phyloP scores from a whole-genome alignment of 164 flowering plant genomes.

The Piper longum region DNA sequence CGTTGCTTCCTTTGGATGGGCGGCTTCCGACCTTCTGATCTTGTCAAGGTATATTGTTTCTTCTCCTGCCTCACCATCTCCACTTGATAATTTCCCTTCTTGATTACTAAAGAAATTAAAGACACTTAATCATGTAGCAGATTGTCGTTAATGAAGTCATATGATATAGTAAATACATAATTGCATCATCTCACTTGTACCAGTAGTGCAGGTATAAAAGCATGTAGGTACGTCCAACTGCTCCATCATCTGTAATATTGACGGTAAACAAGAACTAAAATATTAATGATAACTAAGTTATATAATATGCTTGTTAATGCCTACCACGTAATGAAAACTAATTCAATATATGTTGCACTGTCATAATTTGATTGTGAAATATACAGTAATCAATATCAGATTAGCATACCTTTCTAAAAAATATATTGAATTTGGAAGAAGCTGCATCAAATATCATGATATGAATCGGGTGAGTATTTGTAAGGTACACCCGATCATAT shows the following conservation, averaged over 20 bases:
- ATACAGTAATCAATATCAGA: too few relatives aligned
- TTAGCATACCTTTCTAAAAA: too few relatives aligned
- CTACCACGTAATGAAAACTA: too few relatives aligned
- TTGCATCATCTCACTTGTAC: not conserved
- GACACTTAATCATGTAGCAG: too few relatives aligned
- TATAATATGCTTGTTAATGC: too few relatives aligned
- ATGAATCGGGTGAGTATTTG: not conserved
- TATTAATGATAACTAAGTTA: too few relatives aligned
- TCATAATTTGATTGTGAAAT: too few relatives aligned
- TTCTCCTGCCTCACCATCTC: not conserved
- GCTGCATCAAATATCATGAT: not conserved
- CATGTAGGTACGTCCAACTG: not conserved
- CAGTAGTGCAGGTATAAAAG: too few relatives aligned
- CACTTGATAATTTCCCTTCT: not conserved
- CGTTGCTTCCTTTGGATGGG: constrained; percentile 99
- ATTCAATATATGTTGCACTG: too few relatives aligned
- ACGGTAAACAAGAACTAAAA: too few relatives aligned
- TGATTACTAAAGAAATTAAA: too few relatives aligned
- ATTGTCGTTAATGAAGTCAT: not conserved
- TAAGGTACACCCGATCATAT: not conserved
- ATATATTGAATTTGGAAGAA: not conserved
- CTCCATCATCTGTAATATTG: not conserved
- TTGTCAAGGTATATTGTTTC: constrained; percentile 55
- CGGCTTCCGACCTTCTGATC: constrained; percentile 87
- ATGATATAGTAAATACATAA: too few relatives aligned